Evolutionary conservation across 2,329 filamentous ascomycete species (phyloP).

Genomic region (Pestalotiopsis sp.): DNA sequence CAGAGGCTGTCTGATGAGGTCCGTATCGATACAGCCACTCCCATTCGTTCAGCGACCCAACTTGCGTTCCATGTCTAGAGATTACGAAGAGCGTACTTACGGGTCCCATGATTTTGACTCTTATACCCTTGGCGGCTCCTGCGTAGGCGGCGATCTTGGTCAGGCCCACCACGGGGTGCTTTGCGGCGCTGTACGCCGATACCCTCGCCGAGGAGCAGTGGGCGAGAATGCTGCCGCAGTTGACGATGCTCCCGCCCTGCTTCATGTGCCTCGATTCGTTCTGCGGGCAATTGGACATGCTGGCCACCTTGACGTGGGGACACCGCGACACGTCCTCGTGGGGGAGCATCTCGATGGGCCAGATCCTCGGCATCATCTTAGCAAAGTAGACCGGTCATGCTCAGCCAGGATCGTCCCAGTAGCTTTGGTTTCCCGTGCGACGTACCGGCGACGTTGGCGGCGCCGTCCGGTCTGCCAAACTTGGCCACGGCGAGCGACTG

Average conservation of each 20-base stretch:
- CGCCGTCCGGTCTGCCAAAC: constrained; percentile 30
- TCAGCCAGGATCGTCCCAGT: too few relatives aligned
- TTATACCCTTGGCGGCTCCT: constrained; percentile 14
- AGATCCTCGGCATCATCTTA: not conserved
- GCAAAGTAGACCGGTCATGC: not conserved
- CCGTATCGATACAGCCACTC: constrained; percentile 13
- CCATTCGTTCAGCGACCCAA: not conserved
- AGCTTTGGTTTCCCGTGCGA: not conserved
- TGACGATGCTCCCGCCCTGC: constrained; percentile 43
- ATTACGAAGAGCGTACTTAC: constrained; percentile 12
- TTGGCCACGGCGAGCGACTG: constrained; percentile 33
- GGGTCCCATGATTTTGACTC: constrained; percentile 19
- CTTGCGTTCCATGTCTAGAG: not conserved
- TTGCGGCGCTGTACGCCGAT: constrained; percentile 29
- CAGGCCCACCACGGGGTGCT: constrained; percentile 14
- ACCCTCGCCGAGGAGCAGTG: constrained; percentile 32
- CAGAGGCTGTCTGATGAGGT: constrained; percentile 11
- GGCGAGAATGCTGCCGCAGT: constrained; percentile 40
- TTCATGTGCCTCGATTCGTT: constrained; percentile 42
- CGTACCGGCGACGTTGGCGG: constrained; percentile 36
- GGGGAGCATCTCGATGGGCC: constrained; percentile 22
- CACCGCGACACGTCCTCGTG: constrained; percentile 41
- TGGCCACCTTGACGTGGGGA: constrained; percentile 41
- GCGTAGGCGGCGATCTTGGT: constrained; percentile 31
- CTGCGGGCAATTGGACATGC: constrained; percentile 49